Percentiles rank a stretch among this genome's conserved stretches.
Evolutionary conservation across 2,329 filamentous ascomycete species (phyloP).

Genomic region (Pseudofabraea citricarpa): DNA sequence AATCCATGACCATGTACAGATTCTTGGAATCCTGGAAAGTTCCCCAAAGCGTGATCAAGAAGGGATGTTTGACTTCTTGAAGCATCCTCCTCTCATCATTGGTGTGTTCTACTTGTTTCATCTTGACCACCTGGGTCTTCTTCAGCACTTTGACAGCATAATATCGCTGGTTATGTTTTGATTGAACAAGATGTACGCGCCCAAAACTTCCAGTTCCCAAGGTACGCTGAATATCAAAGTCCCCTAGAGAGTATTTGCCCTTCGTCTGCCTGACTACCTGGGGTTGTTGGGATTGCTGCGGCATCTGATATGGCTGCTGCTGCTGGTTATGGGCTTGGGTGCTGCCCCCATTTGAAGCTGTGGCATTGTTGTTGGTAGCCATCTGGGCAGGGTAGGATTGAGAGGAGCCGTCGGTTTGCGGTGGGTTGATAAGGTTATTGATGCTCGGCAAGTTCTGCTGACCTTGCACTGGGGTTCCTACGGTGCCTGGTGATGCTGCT

Average conservation of each 20-base stretch:
- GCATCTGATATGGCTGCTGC: slow-evolving; percentile 11
- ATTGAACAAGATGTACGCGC: slow-evolving; percentile 92
- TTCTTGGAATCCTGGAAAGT: slow-evolving; percentile 96
- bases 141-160: slow-evolving; percentile 99
- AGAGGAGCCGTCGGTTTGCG: slow-evolving; percentile 43
- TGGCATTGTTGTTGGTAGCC: slow-evolving; percentile 8
- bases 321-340: slow-evolving; percentile 5
- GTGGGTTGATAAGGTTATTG: slow-evolving; percentile 74
- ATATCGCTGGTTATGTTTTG: slow-evolving; percentile 95
- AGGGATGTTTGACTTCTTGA: slow-evolving; percentile 94
- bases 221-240: slow-evolving; percentile 87
- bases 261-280: slow-evolving; percentile 67
- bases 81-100: slow-evolving; percentile 97
- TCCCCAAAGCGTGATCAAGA: slow-evolving; percentile 96
- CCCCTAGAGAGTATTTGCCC: slow-evolving; percentile 90
- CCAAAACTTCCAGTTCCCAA: slow-evolving; percentile 96
- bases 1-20: slow-evolving; percentile 99
- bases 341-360: slow-evolving; percentile 24
- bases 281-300: slow-evolving; percentile 4
- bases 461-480: slow-evolving; percentile 20
- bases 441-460: slow-evolving; percentile 72
- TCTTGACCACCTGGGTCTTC: slow-evolving; percentile 97
- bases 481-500: slow-evolving; percentile 8
- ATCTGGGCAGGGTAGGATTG: slow-evolving; percentile 26
- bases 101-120: slow-evolving; percentile 99